Conservation (phyloP, 306 rosid species). For the Trifolium pratense region DNA sequence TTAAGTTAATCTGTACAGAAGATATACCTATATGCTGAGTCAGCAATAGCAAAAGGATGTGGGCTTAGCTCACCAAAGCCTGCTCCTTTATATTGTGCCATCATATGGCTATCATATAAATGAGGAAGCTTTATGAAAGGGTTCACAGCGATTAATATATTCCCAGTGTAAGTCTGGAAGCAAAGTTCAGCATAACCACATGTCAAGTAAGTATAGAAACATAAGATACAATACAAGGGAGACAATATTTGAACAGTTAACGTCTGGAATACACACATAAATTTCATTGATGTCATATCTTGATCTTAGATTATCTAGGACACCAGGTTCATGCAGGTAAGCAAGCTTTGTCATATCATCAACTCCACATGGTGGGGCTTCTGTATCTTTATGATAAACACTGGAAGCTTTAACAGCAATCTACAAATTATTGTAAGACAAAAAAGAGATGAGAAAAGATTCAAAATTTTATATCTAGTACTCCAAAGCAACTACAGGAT, state of each 20-base stretch:
- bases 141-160: slow-evolving; percentile 96
- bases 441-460: slow-evolving; percentile 34
- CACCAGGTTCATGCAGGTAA: slow-evolving; percentile 99
- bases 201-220: slow-evolving; percentile 33
- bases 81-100: slow-evolving; percentile 98
- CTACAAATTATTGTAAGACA: slow-evolving; percentile 58
- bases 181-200: slow-evolving; percentile 42
- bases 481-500: slow-evolving; percentile 33
- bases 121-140: slow-evolving; percentile 93
- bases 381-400: slow-evolving; percentile 88
- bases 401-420: slow-evolving; percentile 77
- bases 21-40: slow-evolving; percentile 87
- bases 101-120: slow-evolving; percentile 97
- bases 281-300: slow-evolving; percentile 99
- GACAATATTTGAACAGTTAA: slow-evolving; percentile 26
- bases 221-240: slow-evolving; percentile 13
- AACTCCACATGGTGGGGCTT: slow-evolving; percentile 99
- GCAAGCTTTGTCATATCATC: slow-evolving; percentile 99
- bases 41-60: slow-evolving; percentile 99
- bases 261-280: slow-evolving; percentile 65
- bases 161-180: slow-evolving; percentile 95
- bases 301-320: slow-evolving; percentile 83
- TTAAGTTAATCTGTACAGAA: slow-evolving; percentile 31
- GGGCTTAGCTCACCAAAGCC: slow-evolving; percentile 99
- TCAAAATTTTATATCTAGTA: slow-evolving; percentile 14